Base-by-base conservation (phyloP, 78 protist species). In the Dictyostelium discoideum region DNA sequence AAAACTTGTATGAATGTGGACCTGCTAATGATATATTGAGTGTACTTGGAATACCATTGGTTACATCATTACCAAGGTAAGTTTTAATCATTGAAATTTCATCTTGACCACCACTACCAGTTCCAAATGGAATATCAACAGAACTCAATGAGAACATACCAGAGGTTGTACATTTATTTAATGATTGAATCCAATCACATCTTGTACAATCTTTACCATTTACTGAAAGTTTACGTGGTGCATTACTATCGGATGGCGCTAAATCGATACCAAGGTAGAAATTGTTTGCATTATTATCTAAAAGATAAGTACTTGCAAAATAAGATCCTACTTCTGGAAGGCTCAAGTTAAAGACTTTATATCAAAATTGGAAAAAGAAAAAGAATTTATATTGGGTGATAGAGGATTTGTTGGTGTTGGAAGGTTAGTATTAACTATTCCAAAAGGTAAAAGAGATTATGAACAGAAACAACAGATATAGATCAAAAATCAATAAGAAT, bases 211-310 rank as follows among this genome's bases (percentile, higher is more conserved):
- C 7, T 44, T 44, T 78, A 37, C 40, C 65, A 8, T 46, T 46
- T 3, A 44, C n/a, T 78, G 67, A 40, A 3, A 78, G 3, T n/a
- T 24, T 37, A 11, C 54, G 3, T 20, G 29, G 72, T 4, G 9
- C 1, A 32, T 1, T 32, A 32, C 37, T 32, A 7, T 10, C 32
- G 32, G 16, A n/a, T 44, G 63, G 67, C 3, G 63, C 20, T 39
- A 78, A 78, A 78, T 46, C 65, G 0, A 78, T 78, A n/a, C 84
- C 84, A 46, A 78, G 67, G n/a, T 78, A 78, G 10, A 78, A 78
- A 8, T 18, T 78, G 3, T 14, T 60, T 60, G 72, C 72, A 20
- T 5, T 3, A 20, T 14, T 60, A 20, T 20, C 72, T 18, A 60
- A 22, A 18, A 60, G 6, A 60, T 60, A 60, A 6, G 72, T 60